phyloP scores from a whole-genome alignment of 306 rosid genomes.

The Cyclanthera cordifolia region DNA sequence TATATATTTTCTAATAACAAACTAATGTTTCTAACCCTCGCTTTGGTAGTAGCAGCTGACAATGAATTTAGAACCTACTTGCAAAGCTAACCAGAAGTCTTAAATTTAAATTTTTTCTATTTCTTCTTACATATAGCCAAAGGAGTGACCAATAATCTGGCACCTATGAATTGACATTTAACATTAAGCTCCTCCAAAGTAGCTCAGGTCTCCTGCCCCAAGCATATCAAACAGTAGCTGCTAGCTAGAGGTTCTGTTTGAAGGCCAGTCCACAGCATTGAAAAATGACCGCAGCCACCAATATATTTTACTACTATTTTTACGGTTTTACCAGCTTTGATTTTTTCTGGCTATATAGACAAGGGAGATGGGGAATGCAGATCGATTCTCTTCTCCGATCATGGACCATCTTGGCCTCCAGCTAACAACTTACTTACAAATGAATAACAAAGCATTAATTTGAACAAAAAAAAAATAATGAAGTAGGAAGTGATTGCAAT shows the following conservation, averaged over 20 bases:
- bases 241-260: no score
- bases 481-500: background rate
- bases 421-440: background rate
- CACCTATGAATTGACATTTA: background rate
- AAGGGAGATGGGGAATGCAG: background rate
- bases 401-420: background rate
- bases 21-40: background rate
- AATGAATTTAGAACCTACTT: conserved; percentile 3
- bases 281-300: no score
- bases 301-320: no score
- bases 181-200: background rate
- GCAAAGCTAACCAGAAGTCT: background rate
- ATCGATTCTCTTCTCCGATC: background rate
- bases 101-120: background rate
- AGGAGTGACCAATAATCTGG: background rate
- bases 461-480: background rate
- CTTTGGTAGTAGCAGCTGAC: background rate
- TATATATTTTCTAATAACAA: background rate
- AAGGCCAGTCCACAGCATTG: no score
- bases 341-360: background rate
- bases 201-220: background rate
- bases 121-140: background rate
- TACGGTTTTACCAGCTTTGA: background rate
- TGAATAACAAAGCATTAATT: background rate
- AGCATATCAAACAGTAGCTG: no score